Conservation (phyloP, 345 rosid genomes). For the Citrus glauca region DNA sequence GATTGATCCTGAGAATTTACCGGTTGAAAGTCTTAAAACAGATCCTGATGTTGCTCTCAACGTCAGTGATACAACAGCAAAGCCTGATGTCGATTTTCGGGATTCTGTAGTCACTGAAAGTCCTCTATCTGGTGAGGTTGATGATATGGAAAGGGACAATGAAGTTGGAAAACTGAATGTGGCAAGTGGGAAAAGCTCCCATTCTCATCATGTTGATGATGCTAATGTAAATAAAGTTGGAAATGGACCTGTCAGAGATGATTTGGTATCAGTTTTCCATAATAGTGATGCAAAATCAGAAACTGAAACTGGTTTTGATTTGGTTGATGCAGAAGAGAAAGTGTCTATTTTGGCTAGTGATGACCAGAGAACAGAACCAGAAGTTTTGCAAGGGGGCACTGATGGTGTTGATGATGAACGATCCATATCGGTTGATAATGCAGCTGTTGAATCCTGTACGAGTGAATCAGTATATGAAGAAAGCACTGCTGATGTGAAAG, state of each 20-base stretch:
- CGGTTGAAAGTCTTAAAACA: conserved; percentile 4
- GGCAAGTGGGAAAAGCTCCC: background rate
- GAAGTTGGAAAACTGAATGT: conserved; percentile 11
- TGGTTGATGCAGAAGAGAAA: conserved; percentile 12
- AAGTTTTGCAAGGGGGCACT: conserved; percentile 1
- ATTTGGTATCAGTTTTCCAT: conserved; percentile 13
- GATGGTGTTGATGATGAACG: background rate
- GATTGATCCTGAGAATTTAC: conserved; percentile 13
- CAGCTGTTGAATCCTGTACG: background rate
- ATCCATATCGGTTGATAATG: conserved; percentile 3
- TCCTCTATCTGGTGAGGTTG: background rate
- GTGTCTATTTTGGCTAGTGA: conserved; percentile 13
- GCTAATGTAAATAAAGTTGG: conserved; percentile 11
- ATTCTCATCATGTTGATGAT: conserved; percentile 11
- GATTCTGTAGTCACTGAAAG: conserved; percentile 8
- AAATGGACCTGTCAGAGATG: conserved; percentile 20
- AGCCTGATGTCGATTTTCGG: conserved; percentile 11
- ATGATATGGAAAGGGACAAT: conserved; percentile 4
- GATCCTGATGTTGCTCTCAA: conserved; percentile 12
- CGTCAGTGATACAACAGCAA: conserved; percentile 5
- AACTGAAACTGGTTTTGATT: conserved; percentile 11
- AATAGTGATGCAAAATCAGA: conserved; percentile 7
- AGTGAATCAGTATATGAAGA: background rate
- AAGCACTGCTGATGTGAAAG: conserved; percentile 11
- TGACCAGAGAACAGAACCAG: conserved; percentile 5